Evolutionary conservation across 2,329 filamentous ascomycete species (phyloP).

Genomic region (Blastomyces gilchristii): DNA sequence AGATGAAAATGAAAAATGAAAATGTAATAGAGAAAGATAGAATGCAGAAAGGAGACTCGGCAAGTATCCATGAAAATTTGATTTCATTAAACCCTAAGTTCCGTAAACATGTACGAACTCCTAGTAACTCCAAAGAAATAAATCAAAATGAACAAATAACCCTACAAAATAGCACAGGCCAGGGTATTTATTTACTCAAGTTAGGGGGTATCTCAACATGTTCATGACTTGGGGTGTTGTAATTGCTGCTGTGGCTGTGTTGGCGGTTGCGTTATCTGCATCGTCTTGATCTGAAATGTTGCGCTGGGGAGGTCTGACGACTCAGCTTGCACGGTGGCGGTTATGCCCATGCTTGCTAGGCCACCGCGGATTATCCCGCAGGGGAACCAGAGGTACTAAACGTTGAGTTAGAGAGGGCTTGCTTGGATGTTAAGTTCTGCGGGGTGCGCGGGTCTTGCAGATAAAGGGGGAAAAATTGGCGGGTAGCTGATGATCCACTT

Average conservation of each 20-base stretch:
- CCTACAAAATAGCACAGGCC: not conserved
- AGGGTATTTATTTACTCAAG: not conserved
- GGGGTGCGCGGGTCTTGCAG: not conserved
- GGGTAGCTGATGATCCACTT: not conserved
- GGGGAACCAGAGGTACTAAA: constrained; percentile 88
- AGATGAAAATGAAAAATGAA: not conserved
- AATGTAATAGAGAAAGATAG: not conserved
- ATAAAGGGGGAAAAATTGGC: not conserved
- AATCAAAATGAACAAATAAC: not conserved
- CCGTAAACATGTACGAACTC: not conserved
- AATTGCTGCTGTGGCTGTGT: not conserved
- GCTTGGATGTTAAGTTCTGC: not conserved
- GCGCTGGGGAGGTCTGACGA: constrained; percentile 75
- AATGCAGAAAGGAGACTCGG: not conserved
- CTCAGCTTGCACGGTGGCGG: constrained; percentile 84
- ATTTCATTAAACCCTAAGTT: not conserved
- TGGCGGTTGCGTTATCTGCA: constrained; percentile 52
- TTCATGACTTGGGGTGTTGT: constrained; percentile 1
- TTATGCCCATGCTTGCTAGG: constrained; percentile 83
- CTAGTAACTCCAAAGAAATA: not conserved
- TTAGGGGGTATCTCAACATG: not conserved
- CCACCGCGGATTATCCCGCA: constrained; percentile 86
- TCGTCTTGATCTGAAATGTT: constrained; percentile 91
- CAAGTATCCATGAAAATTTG: not conserved
- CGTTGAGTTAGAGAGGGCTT: not conserved